These are phyloP conservation scores for Cytospora chrysosperma DNA, from an alignment of 2,329 filamentous ascomycete species.

Conservation along the genomic window DNA sequence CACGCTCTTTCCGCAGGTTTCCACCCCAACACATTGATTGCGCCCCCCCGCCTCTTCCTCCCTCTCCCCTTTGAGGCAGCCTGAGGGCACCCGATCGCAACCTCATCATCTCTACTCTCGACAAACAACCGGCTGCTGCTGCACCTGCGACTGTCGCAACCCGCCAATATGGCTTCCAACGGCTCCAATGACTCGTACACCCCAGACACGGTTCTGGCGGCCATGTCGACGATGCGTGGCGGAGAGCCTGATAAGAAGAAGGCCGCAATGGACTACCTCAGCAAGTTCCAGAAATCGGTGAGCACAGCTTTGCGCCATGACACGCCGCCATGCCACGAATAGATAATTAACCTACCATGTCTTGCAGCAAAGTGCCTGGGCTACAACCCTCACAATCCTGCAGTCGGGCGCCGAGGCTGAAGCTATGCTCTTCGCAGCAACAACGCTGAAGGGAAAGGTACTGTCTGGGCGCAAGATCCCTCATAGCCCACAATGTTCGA, in stretches of 20 bases:
- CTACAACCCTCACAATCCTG: slow-evolving; percentile 79
- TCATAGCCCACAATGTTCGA: slow-evolving; percentile 14
- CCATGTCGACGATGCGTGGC: slow-evolving; percentile 88
- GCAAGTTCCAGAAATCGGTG: slow-evolving; percentile 98
- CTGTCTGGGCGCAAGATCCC: slow-evolving; percentile 15
- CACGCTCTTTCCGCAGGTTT: slow-evolving; percentile 6
- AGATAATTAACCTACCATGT: slow-evolving; percentile 21
- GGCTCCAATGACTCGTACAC: slow-evolving; percentile 69
- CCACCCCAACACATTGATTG: slow-evolving; percentile 8
- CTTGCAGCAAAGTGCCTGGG: slow-evolving; percentile 87
- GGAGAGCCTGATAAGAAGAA: slow-evolving; percentile 81
- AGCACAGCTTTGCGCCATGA: slow-evolving; percentile 32
- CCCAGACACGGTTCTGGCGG: slow-evolving; percentile 73
- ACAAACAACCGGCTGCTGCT: slow-evolving; percentile 27
- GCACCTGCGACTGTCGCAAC: slow-evolving; percentile 23
- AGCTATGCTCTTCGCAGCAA: slow-evolving; percentile 92
- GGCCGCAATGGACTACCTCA: slow-evolving; percentile 80
- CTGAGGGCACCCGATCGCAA: slow-evolving; percentile 18
- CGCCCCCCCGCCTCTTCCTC: slow-evolving; percentile 9
- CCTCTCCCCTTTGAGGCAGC: slow-evolving; percentile 16
- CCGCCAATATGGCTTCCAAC: slow-evolving; percentile 62
- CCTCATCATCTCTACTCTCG: slow-evolving; percentile 28
- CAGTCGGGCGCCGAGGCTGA: slow-evolving; percentile 79
- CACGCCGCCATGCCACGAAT: not conserved
- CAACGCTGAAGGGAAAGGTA: slow-evolving; percentile 97